These are phyloP conservation scores for Blastosporella zonata DNA, from an alignment of 1,284 basidiomycete genomes.

Conservation along the genomic window DNA sequence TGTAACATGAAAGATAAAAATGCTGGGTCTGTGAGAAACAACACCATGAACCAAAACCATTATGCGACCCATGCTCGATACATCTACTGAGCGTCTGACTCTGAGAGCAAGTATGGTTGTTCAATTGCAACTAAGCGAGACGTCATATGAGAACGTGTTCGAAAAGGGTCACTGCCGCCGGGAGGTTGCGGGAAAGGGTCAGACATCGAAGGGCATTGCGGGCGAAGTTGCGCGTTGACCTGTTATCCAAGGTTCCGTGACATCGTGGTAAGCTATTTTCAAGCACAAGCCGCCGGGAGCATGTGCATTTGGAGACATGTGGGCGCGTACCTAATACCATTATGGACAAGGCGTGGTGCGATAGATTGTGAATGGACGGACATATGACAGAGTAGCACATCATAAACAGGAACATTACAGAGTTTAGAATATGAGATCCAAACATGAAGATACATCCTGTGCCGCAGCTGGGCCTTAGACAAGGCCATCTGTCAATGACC, in stretches of 20 bases:
- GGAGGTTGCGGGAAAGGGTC: constrained; percentile 2
- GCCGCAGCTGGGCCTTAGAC: background rate
- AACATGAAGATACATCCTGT: background rate
- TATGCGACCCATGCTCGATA: background rate
- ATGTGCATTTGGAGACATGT: background rate
- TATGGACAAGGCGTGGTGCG: background rate
- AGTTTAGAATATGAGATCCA: background rate
- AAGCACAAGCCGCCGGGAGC: background rate
- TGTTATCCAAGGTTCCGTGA: constrained; percentile 1
- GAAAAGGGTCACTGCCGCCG: constrained; percentile 7
- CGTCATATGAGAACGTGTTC: background rate
- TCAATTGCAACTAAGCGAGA: background rate
- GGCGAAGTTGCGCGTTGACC: background rate
- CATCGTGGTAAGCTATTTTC: constrained; percentile 7
- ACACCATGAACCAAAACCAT: background rate
- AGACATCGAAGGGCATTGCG: background rate
- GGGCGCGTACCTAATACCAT: background rate
- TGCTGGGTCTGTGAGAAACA: too few species aligned
- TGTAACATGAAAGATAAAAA: too few species aligned
- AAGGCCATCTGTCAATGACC: background rate
- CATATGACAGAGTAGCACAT: background rate
- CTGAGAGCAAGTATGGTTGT: background rate
- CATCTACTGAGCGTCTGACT: background rate
- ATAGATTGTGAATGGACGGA: background rate
- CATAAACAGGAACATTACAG: background rate